Evolutionary conservation across 108 stramenopile genomes (phyloP).

Genomic region (Stephanodiscus triporus): DNA sequence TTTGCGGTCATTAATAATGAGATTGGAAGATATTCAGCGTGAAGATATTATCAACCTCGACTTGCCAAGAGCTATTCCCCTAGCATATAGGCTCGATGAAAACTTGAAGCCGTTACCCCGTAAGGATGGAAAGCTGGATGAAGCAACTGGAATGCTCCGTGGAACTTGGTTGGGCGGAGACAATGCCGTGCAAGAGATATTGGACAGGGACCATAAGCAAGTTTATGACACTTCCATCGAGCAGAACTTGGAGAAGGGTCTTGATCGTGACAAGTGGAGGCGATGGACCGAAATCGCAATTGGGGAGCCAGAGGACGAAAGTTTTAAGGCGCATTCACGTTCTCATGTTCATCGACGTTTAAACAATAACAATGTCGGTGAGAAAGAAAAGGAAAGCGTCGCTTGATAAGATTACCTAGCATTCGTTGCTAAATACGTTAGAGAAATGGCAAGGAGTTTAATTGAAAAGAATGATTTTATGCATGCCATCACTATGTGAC

Average conservation of each 20-base stretch:
- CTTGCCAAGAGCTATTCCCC: slow-evolving; percentile 91
- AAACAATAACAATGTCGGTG: not conserved
- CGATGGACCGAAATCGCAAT: slow-evolving; percentile 62
- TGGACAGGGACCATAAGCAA: slow-evolving; percentile 79
- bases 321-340: slow-evolving; percentile 39
- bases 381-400: not conserved
- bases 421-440: too few relatives aligned
- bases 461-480: too few relatives aligned
- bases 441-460: too few relatives aligned
- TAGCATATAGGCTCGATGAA: slow-evolving; percentile 85
- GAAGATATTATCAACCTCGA: slow-evolving; percentile 91
- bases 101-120: slow-evolving; percentile 80
- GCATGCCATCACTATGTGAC: too few relatives aligned
- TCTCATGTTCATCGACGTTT: slow-evolving; percentile 23
- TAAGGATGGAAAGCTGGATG: slow-evolving; percentile 70
- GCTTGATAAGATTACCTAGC: too few relatives aligned
- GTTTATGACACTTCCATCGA: slow-evolving; percentile 79
- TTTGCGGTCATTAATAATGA: slow-evolving; percentile 92
- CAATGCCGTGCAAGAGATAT: slow-evolving; percentile 68
- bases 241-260: slow-evolving; percentile 68
- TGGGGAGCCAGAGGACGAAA: slow-evolving; percentile 44
- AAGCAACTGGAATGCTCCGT: slow-evolving; percentile 80
- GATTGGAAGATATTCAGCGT: slow-evolving; percentile 86
- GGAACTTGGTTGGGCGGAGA: slow-evolving; percentile 87
- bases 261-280: slow-evolving; percentile 58